Conservation (phyloP, 1,284 basidiomycete genomes). For the Vanrija humicola region DNA sequence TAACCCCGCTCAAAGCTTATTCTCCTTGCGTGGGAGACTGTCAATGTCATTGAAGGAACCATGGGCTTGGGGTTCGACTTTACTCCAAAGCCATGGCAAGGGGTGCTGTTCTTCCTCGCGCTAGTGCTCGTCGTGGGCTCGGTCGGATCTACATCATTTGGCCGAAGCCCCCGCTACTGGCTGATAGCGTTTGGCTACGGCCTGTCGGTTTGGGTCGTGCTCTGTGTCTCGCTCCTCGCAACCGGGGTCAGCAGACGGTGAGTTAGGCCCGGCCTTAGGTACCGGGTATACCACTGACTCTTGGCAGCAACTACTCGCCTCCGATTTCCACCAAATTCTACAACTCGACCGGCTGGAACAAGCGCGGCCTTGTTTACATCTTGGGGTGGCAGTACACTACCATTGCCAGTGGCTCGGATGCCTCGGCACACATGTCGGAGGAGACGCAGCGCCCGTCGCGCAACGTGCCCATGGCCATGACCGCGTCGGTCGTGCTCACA, state of each 20-base stretch:
- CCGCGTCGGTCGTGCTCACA: constrained; percentile 29
- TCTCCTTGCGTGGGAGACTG: constrained; percentile 39
- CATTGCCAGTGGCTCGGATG: constrained; percentile 37
- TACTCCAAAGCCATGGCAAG: constrained; percentile 30
- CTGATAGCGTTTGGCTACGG: constrained; percentile 18
- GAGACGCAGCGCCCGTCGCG: constrained; percentile 47
- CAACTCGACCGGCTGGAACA: constrained; percentile 32
- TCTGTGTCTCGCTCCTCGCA: constrained; percentile 39
- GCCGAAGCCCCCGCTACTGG: constrained; percentile 43
- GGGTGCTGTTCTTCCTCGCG: constrained; percentile 39
- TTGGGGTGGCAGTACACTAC: constrained; percentile 44
- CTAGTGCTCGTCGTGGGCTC: constrained; percentile 34
- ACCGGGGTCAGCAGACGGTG: constrained; percentile 27
- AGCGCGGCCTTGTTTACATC: constrained; percentile 38
- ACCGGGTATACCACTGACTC: neutral
- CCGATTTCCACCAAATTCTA: constrained; percentile 21
- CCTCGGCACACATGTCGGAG: constrained; percentile 37
- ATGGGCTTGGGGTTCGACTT: constrained; percentile 38
- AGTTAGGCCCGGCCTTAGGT: neutral
- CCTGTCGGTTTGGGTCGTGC: constrained; percentile 27
- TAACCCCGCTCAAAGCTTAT: constrained; percentile 24
- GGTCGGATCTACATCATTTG: constrained; percentile 39
- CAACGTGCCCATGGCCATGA: constrained; percentile 48
- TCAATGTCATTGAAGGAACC: constrained; percentile 37
- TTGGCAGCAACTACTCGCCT: constrained; percentile 6